Percentiles rank a stretch among this genome's conserved stretches.
phyloP scores from a whole-genome alignment of 805 yeast species.

The Sugiyamaella chiloensis region DNA sequence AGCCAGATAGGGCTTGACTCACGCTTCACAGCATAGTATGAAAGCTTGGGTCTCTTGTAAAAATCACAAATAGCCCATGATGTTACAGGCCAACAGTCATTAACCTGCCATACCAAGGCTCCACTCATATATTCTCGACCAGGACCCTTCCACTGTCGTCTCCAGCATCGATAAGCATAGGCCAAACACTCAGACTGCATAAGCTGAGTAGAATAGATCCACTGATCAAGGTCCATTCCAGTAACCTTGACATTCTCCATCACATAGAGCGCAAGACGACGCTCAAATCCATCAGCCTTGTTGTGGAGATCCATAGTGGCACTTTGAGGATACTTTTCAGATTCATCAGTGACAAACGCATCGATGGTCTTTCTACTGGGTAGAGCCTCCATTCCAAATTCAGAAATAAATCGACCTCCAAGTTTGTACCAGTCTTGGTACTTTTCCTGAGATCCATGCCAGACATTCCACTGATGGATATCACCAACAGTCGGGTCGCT shows the following conservation, averaged over 20 bases:
- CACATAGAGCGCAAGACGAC: conserved; percentile 46
- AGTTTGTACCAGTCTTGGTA: conserved; percentile 49
- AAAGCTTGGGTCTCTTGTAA: conserved; percentile 43
- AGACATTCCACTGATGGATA: conserved; percentile 55
- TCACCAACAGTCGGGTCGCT: conserved; percentile 45
- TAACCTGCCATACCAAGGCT: conserved; percentile 52
- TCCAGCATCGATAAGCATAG: conserved; percentile 46
- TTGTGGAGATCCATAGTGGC: conserved; percentile 45
- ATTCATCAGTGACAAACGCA: conserved; percentile 37
- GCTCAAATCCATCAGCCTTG: conserved; percentile 48
- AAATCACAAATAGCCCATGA: conserved; percentile 50
- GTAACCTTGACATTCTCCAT: conserved; percentile 42
- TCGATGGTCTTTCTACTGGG: conserved; percentile 40
- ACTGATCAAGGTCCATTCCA: conserved; percentile 37
- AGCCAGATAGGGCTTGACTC: conserved; percentile 36
- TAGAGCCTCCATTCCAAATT: conserved; percentile 53
- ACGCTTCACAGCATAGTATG: conserved; percentile 47
- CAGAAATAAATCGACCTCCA: conserved; percentile 50
- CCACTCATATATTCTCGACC: conserved; percentile 42
- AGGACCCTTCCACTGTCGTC: conserved; percentile 44
- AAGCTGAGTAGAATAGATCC: conserved; percentile 53
- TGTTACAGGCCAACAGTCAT: conserved; percentile 53
- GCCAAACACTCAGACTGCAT: conserved; percentile 51
- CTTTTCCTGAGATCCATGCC: conserved; percentile 51
- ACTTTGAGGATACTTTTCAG: conserved; percentile 45